These are phyloP conservation scores for Nakazawaea populi DNA, from an alignment of 805 yeast genomes.

Conservation along the genomic window DNA sequence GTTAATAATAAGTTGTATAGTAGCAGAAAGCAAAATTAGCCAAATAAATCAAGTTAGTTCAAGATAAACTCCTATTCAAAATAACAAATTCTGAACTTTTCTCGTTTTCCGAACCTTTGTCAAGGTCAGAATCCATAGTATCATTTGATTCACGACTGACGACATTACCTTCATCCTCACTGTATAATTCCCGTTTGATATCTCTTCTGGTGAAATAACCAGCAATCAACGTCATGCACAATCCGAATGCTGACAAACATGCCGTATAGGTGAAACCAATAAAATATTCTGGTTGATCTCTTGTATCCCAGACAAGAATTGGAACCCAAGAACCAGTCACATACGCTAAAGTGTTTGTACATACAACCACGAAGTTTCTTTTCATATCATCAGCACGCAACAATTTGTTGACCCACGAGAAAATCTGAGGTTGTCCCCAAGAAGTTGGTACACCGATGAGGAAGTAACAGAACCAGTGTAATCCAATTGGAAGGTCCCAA, in stretches of 20 bases:
- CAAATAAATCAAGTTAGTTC: too few species aligned
- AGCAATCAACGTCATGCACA: slow-evolving; percentile 23
- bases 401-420: slow-evolving; percentile 49
- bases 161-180: not conserved
- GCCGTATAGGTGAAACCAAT: slow-evolving; percentile 35
- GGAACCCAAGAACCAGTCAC: slow-evolving; percentile 37
- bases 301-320: slow-evolving; percentile 33
- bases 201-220: slow-evolving; percentile 11
- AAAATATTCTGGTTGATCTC: slow-evolving; percentile 29
- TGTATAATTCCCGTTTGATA: not conserved
- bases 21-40: too few species aligned
- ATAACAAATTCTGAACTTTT: not conserved
- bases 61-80: too few species aligned
- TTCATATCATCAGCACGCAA: slow-evolving; percentile 37
- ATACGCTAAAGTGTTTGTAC: slow-evolving; percentile 36
- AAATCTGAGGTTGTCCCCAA: slow-evolving; percentile 52
- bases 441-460: slow-evolving; percentile 40
- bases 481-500: slow-evolving; percentile 43
- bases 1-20: too few species aligned
- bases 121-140: not conserved
- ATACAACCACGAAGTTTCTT: slow-evolving; percentile 29
- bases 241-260: slow-evolving; percentile 25
- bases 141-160: not conserved
- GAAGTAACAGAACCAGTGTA: slow-evolving; percentile 46
- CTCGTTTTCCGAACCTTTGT: not conserved